Conservation (phyloP, 768 basidiomycete genomes). For the Strobilomyces confusus region DNA sequence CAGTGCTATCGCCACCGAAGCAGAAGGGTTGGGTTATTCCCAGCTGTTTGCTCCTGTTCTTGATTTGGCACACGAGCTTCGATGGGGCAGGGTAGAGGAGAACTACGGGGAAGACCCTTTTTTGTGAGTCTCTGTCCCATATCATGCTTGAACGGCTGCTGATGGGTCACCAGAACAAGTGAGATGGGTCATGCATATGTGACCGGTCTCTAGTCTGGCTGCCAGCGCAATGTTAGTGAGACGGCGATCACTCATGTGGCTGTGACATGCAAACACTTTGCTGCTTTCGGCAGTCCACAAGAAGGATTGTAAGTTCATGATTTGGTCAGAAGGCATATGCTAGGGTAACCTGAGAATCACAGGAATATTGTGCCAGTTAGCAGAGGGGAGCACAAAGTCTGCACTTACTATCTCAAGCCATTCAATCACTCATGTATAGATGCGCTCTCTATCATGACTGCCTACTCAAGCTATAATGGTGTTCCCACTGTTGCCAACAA, state of each 20-base stretch:
- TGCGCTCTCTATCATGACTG: slow-evolving; percentile 63
- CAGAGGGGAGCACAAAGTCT: slow-evolving; percentile 64
- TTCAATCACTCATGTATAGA: slow-evolving; percentile 61
- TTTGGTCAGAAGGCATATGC: not conserved
- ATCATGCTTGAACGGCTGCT: slow-evolving; percentile 2
- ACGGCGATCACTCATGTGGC: slow-evolving; percentile 58
- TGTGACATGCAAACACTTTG: slow-evolving; percentile 72
- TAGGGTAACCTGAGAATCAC: not conserved
- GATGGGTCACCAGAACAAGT: slow-evolving; percentile 35
- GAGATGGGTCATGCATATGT: slow-evolving; percentile 65
- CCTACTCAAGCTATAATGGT: slow-evolving; percentile 67
- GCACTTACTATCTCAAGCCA: slow-evolving; percentile 56
- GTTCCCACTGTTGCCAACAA: slow-evolving; percentile 56
- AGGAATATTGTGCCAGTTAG: slow-evolving; percentile 64
- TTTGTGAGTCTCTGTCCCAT: slow-evolving; percentile 32
- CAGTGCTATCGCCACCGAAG: slow-evolving; percentile 52
- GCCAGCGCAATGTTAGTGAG: slow-evolving; percentile 49
- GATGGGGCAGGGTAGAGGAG: slow-evolving; percentile 72
- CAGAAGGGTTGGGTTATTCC: slow-evolving; percentile 58
- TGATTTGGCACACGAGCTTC: slow-evolving; percentile 60
- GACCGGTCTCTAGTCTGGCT: slow-evolving; percentile 55
- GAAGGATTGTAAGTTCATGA: slow-evolving; percentile 52
- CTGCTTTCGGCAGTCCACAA: slow-evolving; percentile 65
- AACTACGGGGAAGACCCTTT: slow-evolving; percentile 65
- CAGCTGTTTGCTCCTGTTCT: slow-evolving; percentile 68